These are phyloP conservation scores for Aureobasidium melanogenum DNA, from an alignment of 2,329 filamentous ascomycete species.

Conservation along the genomic window DNA sequence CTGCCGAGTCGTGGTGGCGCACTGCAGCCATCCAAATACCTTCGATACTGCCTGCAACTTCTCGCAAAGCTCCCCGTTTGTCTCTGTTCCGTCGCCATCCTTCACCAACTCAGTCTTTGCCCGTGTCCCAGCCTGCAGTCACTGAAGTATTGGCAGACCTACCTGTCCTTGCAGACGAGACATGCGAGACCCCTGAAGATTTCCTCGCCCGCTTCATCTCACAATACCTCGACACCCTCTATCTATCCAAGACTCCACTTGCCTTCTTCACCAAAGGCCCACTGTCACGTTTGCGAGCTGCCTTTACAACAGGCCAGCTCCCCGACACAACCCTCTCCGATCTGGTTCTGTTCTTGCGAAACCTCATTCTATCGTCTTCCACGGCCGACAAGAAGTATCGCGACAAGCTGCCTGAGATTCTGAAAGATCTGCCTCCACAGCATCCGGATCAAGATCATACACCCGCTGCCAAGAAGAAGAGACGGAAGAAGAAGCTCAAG, in stretches of 20 bases:
- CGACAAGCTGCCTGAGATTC: constrained; percentile 57
- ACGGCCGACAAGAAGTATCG: constrained; percentile 72
- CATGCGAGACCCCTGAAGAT: constrained; percentile 23
- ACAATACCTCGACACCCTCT: constrained; percentile 37
- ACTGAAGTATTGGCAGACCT: not conserved
- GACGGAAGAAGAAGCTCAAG: constrained; percentile 52
- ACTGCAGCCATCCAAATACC: not conserved
- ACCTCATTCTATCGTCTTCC: constrained; percentile 28
- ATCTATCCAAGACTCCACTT: constrained; percentile 56
- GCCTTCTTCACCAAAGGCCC: constrained; percentile 81
- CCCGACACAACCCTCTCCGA: constrained; percentile 24
- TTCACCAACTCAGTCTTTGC: not conserved
- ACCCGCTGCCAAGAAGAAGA: constrained; percentile 35
- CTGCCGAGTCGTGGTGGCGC: not conserved
- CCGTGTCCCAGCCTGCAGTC: not conserved
- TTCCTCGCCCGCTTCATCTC: constrained; percentile 43
- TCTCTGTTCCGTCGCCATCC: not conserved
- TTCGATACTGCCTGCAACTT: not conserved
- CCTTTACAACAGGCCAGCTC: constrained; percentile 46
- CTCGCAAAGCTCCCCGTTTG: constrained; percentile 14
- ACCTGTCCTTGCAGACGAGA: not conserved
- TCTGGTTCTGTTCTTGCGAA: constrained; percentile 58
- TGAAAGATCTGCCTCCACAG: constrained; percentile 47
- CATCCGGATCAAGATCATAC: constrained; percentile 7
- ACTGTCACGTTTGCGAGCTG: constrained; percentile 62